Evolutionary conservation across 2,329 filamentous ascomycete genomes (phyloP), one percentile per base, ranked within the genome.

Genomic region (Ophiostoma himal-ulmi): DNA sequence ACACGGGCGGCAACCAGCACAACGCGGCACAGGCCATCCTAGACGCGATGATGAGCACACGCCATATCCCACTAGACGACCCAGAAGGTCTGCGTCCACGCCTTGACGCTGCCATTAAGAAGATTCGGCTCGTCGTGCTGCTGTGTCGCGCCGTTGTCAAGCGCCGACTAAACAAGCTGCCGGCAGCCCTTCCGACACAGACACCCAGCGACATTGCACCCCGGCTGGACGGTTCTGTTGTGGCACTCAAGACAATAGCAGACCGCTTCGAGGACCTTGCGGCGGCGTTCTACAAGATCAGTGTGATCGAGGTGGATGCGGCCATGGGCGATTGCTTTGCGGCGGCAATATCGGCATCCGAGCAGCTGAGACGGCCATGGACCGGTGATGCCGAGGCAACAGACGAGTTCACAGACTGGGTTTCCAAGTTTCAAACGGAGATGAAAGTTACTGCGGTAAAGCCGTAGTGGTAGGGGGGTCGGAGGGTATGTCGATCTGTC

Each of bases 331-430:
- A 83, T 57, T 89, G 89, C 75, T 87, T 89, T 72, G 80, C 82
- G 1, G 84, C 88, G 68, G 88, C 90, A 0, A 85, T 85, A 74
- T 81, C 79, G 0, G 85, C 84, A 0, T 83, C 85, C 0, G 83
- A 86, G 70, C 76, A 89, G 67, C 78, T 92, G 14, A 81, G 81
- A 68, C 80, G 82, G 71, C 82, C 83, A 26, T 94, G 91, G 91
- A 79, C 85, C 2, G 89, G 85, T 0, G 79, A 62, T 8, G 44
- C 44, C 5, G 60, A 54, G 6, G 26, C 84, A 66, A 83, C 86
- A 22, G 93, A 97, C 75, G 91, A 90, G 75, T 96, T 96, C 76
- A 90, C 89, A 0, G 82, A 85, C 20, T 96, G 93, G 93, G 87
- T 85, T n/a, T 82, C 81, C 13, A 85, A 83, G 73, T 88, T 87